Conservation (phyloP, 2,329 filamentous ascomycete genomes). For the Claviceps sp. region DNA sequence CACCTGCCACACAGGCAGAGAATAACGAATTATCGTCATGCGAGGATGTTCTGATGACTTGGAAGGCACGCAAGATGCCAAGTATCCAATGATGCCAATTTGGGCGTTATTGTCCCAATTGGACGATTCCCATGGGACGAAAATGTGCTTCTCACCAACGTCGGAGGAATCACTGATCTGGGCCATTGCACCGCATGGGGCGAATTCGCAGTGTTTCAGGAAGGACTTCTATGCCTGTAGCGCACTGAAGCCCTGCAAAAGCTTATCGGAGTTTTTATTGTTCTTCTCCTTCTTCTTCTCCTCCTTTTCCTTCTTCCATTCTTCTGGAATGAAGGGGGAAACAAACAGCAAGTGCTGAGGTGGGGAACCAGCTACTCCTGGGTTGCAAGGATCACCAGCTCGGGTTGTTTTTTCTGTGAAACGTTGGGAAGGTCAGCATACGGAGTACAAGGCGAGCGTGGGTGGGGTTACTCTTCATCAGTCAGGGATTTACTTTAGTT, state of each 20-base stretch:
- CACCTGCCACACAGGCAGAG: background rate
- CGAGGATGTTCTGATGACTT: background rate
- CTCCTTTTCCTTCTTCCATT: background rate
- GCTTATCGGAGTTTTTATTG: background rate
- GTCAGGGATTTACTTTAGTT: background rate
- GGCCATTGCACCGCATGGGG: background rate
- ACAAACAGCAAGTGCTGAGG: background rate
- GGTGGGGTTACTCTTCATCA: background rate
- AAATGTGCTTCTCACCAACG: background rate
- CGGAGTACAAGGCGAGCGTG: background rate
- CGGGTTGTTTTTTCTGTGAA: background rate
- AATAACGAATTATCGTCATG: slow-evolving; percentile 1
- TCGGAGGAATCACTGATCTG: background rate
- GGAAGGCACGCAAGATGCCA: slow-evolving; percentile 1
- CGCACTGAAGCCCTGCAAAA: background rate
- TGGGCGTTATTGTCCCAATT: background rate
- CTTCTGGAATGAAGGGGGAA: background rate
- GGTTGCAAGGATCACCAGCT: background rate
- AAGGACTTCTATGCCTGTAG: background rate
- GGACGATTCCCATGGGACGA: background rate
- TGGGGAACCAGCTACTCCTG: background rate
- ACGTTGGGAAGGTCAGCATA: background rate
- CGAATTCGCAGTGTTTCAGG: slow-evolving; percentile 1
- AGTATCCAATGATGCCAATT: slow-evolving; percentile 1
- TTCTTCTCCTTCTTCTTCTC: background rate